Conservation (phyloP, 2,329 filamentous ascomycete genomes). For the Raffaelea albimanens region DNA sequence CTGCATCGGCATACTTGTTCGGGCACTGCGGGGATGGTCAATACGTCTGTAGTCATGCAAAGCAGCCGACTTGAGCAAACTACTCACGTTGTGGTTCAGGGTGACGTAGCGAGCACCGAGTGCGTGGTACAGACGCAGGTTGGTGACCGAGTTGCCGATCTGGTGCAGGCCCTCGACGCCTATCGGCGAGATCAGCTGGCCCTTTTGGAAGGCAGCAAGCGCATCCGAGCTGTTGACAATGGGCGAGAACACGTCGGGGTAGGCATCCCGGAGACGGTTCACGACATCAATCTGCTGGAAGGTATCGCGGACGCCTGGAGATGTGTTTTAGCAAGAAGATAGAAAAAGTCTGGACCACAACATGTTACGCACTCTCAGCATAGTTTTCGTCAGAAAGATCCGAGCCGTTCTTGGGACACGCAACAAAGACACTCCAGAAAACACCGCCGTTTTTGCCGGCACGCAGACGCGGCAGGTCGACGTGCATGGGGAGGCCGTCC, state of each 20-base stretch:
- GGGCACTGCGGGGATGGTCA: constrained; percentile 50
- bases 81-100: constrained; percentile 65
- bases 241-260: constrained; percentile 61
- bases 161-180: constrained; percentile 87
- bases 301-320: constrained; percentile 30
- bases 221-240: constrained; percentile 50
- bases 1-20: constrained; percentile 81
- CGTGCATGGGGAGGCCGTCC: constrained; percentile 58
- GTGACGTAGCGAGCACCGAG: constrained; percentile 83
- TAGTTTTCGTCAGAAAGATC: constrained; percentile 70
- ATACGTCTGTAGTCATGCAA: not conserved
- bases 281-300: constrained; percentile 69
- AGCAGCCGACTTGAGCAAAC: not conserved
- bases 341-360: no score
- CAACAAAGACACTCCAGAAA: constrained; percentile 87
- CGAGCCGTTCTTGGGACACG: constrained; percentile 62
- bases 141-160: constrained; percentile 75
- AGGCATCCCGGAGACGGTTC: constrained; percentile 51
- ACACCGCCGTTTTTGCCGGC: constrained; percentile 67
- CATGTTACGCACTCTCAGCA: constrained; percentile 49
- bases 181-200: constrained; percentile 65
- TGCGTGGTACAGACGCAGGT: constrained; percentile 63
- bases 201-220: constrained; percentile 44
- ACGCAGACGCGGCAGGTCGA: constrained; percentile 69
- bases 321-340: not conserved